Base-by-base conservation (phyloP, 768 basidiomycete species). In the Podaxis sp. region DNA sequence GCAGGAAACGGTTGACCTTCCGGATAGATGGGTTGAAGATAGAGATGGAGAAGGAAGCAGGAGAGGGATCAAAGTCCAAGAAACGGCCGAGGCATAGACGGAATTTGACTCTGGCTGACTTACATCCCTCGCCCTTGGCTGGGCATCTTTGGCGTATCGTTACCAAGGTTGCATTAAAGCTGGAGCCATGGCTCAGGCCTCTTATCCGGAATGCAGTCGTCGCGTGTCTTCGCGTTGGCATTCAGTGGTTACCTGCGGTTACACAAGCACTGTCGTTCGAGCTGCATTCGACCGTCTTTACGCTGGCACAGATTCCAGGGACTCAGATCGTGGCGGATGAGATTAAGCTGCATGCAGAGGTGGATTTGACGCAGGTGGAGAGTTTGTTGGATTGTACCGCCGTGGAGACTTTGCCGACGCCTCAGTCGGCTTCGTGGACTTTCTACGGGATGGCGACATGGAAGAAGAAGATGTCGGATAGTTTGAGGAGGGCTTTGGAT, bases 261-360 rank as follows among this genome's bases (percentile, higher is more conserved):
- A 86, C 85, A 36, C 86, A 88, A 66, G 82, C 84, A 0, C 71
- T 91, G 26, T 84, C 87, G 53, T 85, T 92, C 48, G 90, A 92
- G 62, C 71, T 91, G 1, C 82, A 85, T 66, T 78, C 80, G 17
- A 82, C 83, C 3, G 73, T 79, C 3, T 66, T 91, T 20, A 81
- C 80, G 2, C 83, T 85, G 46, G 69, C 80, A 12, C 82, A 81
- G 28, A 67, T 83, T 13, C 82, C 84, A 40, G 86, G 82, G 28
- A 78, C 80, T 15, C 79, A 80, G 64, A 69, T 91, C n/a, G 73
- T 78, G 10, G 74, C 80, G 4, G 80, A 81, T 62, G 80, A 82
- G 44, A 75, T 87, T 12, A 78, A 77, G 36, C 67, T 91, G 50
- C 80, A 85, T 59, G 80, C 84, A 0, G 77, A 81, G 30, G 79